phyloP scores from a whole-genome alignment of 371 early-diverging fungal genomes.

The Rhizopus sp. region DNA sequence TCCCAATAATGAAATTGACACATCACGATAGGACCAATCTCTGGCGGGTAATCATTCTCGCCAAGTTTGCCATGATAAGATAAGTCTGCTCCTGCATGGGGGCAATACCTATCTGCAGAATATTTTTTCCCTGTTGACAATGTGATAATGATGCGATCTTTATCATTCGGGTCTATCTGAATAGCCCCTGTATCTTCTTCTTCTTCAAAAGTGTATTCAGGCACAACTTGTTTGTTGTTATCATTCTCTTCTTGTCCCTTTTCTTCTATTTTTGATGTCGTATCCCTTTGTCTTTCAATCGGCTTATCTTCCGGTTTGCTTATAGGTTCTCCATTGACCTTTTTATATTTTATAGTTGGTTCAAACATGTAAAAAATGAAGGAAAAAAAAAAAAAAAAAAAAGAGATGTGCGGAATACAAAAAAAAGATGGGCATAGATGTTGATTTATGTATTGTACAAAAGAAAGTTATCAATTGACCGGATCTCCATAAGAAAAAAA shows the following conservation, averaged over 20 bases:
- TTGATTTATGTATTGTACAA: too few species aligned
- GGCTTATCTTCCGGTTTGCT: slow-evolving; percentile 1
- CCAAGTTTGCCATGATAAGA: slow-evolving; percentile 39
- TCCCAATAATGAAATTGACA: slow-evolving; percentile 55
- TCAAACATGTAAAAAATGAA: slow-evolving; percentile 34
- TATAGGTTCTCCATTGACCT: slow-evolving; percentile 26
- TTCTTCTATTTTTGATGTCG: neutral
- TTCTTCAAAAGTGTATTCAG: slow-evolving; percentile 19
- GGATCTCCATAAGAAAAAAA: too few species aligned
- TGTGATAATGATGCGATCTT: slow-evolving; percentile 44
- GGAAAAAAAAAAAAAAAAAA: slow-evolving; percentile 6
- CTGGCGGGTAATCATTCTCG: slow-evolving; percentile 48
- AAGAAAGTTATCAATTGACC: too few species aligned
- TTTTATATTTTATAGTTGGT: slow-evolving; percentile 46
- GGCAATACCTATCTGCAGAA: slow-evolving; percentile 51
- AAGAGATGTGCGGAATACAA: neutral
- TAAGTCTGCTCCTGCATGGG: slow-evolving; percentile 54
- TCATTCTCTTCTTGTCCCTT: neutral
- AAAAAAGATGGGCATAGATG: neutral
- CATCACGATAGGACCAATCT: slow-evolving; percentile 47
- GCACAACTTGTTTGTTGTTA: neutral
- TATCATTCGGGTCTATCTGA: slow-evolving; percentile 39
- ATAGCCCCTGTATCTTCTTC: slow-evolving; percentile 29
- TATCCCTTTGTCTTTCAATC: slow-evolving; percentile 1
- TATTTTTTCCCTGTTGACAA: slow-evolving; percentile 42